phyloP scores from a whole-genome alignment of 179 eudicot species.

The Heliamphora pulchella region DNA sequence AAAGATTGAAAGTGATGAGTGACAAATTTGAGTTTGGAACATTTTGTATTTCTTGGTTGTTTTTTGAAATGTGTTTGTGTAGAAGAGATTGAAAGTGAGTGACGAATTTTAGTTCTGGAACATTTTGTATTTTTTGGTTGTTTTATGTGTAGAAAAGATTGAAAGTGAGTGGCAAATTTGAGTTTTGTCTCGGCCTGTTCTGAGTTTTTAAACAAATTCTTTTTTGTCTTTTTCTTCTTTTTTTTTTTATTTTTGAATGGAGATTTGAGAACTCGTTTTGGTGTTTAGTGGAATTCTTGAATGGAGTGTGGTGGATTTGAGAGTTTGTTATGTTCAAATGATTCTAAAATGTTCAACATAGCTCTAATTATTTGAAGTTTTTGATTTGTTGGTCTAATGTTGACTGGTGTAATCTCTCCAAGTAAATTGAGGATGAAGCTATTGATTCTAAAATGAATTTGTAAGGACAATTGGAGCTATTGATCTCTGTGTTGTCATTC shows the following conservation, averaged over 20 bases:
- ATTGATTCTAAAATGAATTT: no score
- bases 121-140: no score
- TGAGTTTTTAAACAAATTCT: not conserved
- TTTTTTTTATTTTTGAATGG: not conserved
- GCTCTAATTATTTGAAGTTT: not conserved
- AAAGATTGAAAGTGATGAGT: not conserved
- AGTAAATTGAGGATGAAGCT: conserved; percentile 89
- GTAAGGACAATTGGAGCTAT: not conserved
- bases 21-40: conserved; percentile 12
- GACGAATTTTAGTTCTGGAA: no score
- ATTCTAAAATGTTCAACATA: no score
- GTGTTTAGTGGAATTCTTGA: not conserved
- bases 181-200: no score
- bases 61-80: no score
- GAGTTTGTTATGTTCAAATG: not conserved
- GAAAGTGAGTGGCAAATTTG: no score
- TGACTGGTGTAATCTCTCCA: conserved; percentile 79
- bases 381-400: conserved; percentile 18
- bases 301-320: not conserved
- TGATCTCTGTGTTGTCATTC: not conserved
- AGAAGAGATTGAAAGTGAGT: no score
- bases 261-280: not conserved
- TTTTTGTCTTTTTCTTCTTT: not conserved
- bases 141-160: no score
- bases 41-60: not conserved